Percentiles rank a stretch among this genome's conserved stretches.
phyloP scores from a whole-genome alignment of 352 stramenopile species.

The Phytophthora agathidicida region DNA sequence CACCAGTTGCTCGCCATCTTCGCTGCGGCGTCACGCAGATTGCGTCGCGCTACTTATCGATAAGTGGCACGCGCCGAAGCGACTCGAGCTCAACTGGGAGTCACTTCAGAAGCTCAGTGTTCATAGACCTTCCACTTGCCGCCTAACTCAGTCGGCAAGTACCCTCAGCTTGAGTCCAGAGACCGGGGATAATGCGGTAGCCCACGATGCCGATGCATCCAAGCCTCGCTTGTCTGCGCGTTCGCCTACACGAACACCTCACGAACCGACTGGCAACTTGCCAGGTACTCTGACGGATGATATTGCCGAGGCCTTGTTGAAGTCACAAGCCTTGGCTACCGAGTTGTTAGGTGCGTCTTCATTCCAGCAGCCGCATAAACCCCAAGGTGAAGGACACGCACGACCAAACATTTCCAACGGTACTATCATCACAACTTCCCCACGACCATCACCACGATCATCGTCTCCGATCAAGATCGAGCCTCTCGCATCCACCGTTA shows the following conservation, averaged over 20 bases:
- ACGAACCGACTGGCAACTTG: conserved; percentile 14
- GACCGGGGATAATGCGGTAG: not conserved
- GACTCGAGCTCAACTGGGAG: conserved; percentile 76
- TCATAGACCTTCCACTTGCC: conserved; percentile 17
- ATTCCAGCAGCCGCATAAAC: conserved; percentile 28
- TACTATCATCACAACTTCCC: conserved; percentile 11
- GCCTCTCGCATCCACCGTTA: conserved; percentile 24
- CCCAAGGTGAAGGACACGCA: conserved; percentile 14
- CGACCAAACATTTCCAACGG: conserved; percentile 6
- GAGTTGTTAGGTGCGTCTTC: not conserved
- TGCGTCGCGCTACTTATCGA: conserved; percentile 51
- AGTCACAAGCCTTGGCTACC: not conserved
- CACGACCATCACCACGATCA: conserved; percentile 18
- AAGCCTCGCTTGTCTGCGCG: conserved; percentile 1
- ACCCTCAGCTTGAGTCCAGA: conserved; percentile 13
- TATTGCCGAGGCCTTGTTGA: not conserved
- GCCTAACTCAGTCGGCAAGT: conserved; percentile 31
- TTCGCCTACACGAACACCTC: conserved; percentile 19
- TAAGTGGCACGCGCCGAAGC: conserved; percentile 67
- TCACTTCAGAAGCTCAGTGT: conserved; percentile 56
- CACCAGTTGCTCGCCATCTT: conserved; percentile 20
- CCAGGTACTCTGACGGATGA: conserved; percentile 21
- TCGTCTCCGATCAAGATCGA: conserved; percentile 47
- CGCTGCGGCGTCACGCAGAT: conserved; percentile 39
- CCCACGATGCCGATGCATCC: not conserved